Base-by-base conservation (phyloP, 805 yeast genomes). In the Ogataea ramenticola region DNA sequence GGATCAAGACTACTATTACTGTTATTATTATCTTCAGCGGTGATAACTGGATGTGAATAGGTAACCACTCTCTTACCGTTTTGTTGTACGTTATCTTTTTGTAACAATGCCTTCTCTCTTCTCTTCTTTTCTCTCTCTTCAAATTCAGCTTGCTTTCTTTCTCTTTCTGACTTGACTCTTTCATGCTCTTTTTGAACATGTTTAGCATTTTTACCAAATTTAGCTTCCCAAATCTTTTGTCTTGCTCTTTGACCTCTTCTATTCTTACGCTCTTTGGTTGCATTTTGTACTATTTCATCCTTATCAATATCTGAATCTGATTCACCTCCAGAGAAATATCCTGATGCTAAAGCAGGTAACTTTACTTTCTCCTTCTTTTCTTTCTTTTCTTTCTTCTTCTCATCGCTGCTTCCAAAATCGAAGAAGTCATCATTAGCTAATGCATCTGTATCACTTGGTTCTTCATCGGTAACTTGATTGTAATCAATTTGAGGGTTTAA, bases 211-310 rank as follows among this genome's bases (percentile, higher is more conserved):
- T 62, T 62, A 24, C 98, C 98, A 59, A 72, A 93, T 62, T 93
- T 91, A 65, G 76, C 69, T 59, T 89, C 99, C 98, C 98, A 93
- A 42, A 93, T 88, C 70, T 86, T 84, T 62, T 91, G 93, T 67
- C 99, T 80, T 1, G 97, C 99, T 47, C 98, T 74, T 68, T 93
- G 99, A 22, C 99, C 99, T 62, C 97, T 79, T 66, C 99, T 75
- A 62, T 93, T 93, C 55, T 89, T 88, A 49, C 91, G 75, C 17
- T 71, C 72, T 26, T 75, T 57, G 1, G 81, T 79, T 3, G 72
- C 66, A 39, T 68, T 71, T 45, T 79, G 74, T 6, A 79, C 79
- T 10, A 73, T 68, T 39, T 67, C 60, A 54, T 76, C 81, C 55
- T 71, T 63, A 43, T 67, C 67, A 3, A 58, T 57, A 15, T 70